A percentile compares a stretch with the other conserved stretches of the same genome.
phyloP scores from a whole-genome alignment of 805 yeast species.

The Candida silvicultrix region DNA sequence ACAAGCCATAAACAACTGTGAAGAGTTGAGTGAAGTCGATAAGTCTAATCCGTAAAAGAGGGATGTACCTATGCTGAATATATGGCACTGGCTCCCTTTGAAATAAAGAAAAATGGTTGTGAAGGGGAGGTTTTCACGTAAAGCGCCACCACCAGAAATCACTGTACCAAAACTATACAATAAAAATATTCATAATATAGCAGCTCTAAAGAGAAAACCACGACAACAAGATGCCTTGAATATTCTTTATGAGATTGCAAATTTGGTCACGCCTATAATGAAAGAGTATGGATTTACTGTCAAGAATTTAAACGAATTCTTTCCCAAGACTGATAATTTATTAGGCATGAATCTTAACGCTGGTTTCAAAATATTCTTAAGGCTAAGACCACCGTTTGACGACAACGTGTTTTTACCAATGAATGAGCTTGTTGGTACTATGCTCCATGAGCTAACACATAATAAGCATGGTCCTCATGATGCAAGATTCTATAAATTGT shows the following conservation, averaged over 20 bases:
- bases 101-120: constrained; percentile 11
- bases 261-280: constrained; percentile 73
- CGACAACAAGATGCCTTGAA: constrained; percentile 45
- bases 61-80: background rate
- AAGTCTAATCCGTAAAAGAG: no score
- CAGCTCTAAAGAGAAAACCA: constrained; percentile 44
- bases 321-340: constrained; percentile 57
- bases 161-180: constrained; percentile 23
- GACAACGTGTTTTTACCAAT: constrained; percentile 50
- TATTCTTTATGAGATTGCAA: constrained; percentile 62
- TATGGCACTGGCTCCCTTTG: background rate
- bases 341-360: constrained; percentile 78
- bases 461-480: constrained; percentile 80
- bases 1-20: no score
- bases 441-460: constrained; percentile 86
- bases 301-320: constrained; percentile 69
- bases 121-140: constrained; percentile 12
- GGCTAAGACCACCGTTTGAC: constrained; percentile 59
- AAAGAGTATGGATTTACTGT: constrained; percentile 60
- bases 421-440: constrained; percentile 67
- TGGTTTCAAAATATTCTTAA: constrained; percentile 66
- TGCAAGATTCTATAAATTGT: constrained; percentile 52
- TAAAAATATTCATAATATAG: constrained; percentile 21
- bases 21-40: no score
- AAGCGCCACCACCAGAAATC: constrained; percentile 9